These are phyloP conservation scores for Salvia miltiorrhiza DNA, from an alignment of 257 asterid species.

Conservation along the genomic window DNA sequence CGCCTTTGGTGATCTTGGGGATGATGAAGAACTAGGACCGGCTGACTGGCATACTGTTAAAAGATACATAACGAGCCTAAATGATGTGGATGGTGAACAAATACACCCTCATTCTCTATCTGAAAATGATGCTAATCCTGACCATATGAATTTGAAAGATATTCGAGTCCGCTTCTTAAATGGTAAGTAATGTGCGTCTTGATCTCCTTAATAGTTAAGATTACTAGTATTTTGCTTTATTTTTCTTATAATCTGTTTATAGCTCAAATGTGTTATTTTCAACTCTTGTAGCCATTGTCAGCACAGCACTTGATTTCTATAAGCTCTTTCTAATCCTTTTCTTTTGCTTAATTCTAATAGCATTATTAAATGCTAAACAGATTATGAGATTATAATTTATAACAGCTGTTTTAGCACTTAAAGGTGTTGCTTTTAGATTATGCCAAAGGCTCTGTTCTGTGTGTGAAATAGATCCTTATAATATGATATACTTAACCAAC, in stretches of 20 bases:
- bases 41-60: conserved; percentile 90
- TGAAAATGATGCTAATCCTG: conserved; percentile 39
- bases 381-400: too few species aligned
- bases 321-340: neutral
- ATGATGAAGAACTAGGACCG: conserved; percentile 97
- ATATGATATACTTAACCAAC: neutral
- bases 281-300: neutral
- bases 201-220: conserved; percentile 17
- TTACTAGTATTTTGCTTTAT: neutral
- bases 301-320: neutral
- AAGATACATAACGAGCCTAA: conserved; percentile 64
- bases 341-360: neutral
- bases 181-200: conserved; percentile 46
- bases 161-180: conserved; percentile 80
- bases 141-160: conserved; percentile 68
- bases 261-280: conserved; percentile 4
- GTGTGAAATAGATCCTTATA: neutral
- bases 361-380: neutral
- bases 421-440: neutral
- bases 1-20: conserved; percentile 91
- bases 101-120: conserved; percentile 63
- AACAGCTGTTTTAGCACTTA: conserved; percentile 5
- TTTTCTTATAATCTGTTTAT: neutral
- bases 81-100: conserved; percentile 64
- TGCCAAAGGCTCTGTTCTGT: neutral